Percentiles rank a stretch among this genome's conserved stretches.
These are phyloP conservation scores for Diatrype stigma DNA, from an alignment of 2,329 filamentous ascomycete species.

Conservation along the genomic window DNA sequence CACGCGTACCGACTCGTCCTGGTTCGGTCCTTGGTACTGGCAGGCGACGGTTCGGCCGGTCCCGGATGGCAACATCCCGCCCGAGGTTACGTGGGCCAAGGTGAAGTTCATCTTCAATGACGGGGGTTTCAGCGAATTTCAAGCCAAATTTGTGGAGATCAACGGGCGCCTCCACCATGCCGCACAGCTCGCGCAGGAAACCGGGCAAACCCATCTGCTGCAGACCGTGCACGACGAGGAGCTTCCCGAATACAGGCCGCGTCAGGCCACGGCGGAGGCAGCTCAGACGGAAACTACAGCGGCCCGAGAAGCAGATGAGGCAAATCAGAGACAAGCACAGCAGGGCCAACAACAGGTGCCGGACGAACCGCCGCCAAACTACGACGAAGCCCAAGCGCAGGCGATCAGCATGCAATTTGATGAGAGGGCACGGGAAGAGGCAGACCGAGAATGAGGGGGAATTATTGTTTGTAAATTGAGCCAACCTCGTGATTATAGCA, in stretches of 20 bases:
- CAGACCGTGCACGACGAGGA: constrained; percentile 73
- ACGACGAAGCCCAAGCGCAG: constrained; percentile 84
- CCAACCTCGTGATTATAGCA: background rate
- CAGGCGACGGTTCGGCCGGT: constrained; percentile 75
- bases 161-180: constrained; percentile 80
- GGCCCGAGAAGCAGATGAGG: constrained; percentile 19
- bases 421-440: constrained; percentile 68
- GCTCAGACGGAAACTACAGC: constrained; percentile 11
- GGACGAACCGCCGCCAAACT: constrained; percentile 80
- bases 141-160: constrained; percentile 75
- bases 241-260: constrained; percentile 78
- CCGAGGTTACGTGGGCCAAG: constrained; percentile 68
- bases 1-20: constrained; percentile 79
- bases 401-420: constrained; percentile 56
- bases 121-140: constrained; percentile 90
- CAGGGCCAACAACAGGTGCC: constrained; percentile 38
- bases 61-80: constrained; percentile 75
- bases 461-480: constrained; percentile 12
- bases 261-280: constrained; percentile 29
- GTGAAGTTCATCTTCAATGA: constrained; percentile 89
- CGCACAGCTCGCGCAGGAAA: constrained; percentile 68
- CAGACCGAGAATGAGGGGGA: constrained; percentile 52
- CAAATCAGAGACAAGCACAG: constrained; percentile 20
- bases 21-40: constrained; percentile 93
- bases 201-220: constrained; percentile 49